Base-by-base conservation (phyloP, 2,329 filamentous ascomycete species). In the Calcarisporium arbuscula region DNA sequence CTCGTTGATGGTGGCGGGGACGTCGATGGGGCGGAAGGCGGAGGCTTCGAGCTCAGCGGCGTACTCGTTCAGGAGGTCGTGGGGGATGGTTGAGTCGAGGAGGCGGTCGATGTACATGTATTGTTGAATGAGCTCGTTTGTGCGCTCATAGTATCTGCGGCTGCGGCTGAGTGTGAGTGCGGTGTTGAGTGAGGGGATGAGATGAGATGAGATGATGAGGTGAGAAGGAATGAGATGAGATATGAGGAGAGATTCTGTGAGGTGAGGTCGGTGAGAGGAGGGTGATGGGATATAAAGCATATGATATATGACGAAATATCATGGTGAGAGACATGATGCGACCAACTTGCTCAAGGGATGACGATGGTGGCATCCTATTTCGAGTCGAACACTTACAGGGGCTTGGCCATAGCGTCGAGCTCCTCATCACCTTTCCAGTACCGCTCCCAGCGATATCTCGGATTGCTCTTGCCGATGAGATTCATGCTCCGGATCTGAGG, bases 101-200 rank as follows among this genome's bases (percentile, higher is more conserved):
- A 96, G 68, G 34, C 82, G 77, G 61, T 95, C 90, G 49, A 95
- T 95, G 57, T 94, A 95, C 43, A 94, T 70, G 57, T 95, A 96
- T 56, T 94, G 84, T 57, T 92, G 85, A 39, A 96, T 79, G 28
- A 95, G 69, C 47, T 81, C 80, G 61, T 96, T 96, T 53, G 81
- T 90, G 28, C 85, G 78, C 65, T 94, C 82, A 53, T 96, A 94
- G 63, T 95, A 95, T 51, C 81, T 54, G 30, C 88, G 83, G 40
- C 77, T 82, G 43, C 7, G 10, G 19, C 18, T 28, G n/a, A n/a
- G n/a, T n/a, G n/a, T n/a, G n/a, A n/a, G n/a, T n/a, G n/a, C n/a
- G n/a, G n/a, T n/a, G n/a, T n/a, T n/a, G n/a, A n/a, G n/a, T n/a
- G n/a, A n/a, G n/a, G n/a, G n/a, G n/a, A n/a, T n/a, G n/a, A n/a